Base-by-base conservation (phyloP, 768 basidiomycete species). In the Pleurotus tuber-regium region DNA sequence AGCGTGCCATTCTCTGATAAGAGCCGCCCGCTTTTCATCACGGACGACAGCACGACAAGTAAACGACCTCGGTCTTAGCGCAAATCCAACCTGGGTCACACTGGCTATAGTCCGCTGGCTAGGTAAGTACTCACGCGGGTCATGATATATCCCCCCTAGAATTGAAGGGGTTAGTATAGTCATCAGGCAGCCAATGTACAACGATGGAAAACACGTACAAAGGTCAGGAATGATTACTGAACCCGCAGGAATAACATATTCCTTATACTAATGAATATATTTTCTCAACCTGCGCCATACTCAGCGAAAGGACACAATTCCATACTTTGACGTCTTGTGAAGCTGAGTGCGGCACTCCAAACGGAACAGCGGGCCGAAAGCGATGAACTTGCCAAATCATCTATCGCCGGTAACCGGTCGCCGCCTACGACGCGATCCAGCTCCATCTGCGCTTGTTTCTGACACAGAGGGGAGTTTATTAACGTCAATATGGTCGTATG, bases 201-300 rank as follows among this genome's bases (percentile, higher is more conserved):
- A 26, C 3, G 42, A 40, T 18, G 11, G 28, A 33, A 26, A 54
- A 1, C 50, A 68, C 73, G 12, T 26, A 50, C 70, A 74, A 18
- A 63, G 57, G 24, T 74, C 74, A 23, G 61, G 56, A 23, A 70
- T 30, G 12, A 73, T 57, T 2, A 69, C 30, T 4, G 73, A 53
- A 51, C 70, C 71, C 51, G 67, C 64, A 1, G 70, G 71, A 36
- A 73, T 69, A 29, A 59, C 54, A 47, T 63, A 65, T 1, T 63
- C 67, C 10, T 65, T 54, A 28, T 50, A 50, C 18, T 62, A 66
- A 16, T 59, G 54, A 19, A 65, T 63, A 6, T 66, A 63, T 0
- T 39, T 43, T 4, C 60, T 55, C 2, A 38, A 58, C 59, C 12
- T 59, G 52, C 23, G 63, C 66, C 0, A 66, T 63, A 10, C 68